phyloP scores from a whole-genome alignment of 257 asterid genomes.

The Solanum chmielewskii region DNA sequence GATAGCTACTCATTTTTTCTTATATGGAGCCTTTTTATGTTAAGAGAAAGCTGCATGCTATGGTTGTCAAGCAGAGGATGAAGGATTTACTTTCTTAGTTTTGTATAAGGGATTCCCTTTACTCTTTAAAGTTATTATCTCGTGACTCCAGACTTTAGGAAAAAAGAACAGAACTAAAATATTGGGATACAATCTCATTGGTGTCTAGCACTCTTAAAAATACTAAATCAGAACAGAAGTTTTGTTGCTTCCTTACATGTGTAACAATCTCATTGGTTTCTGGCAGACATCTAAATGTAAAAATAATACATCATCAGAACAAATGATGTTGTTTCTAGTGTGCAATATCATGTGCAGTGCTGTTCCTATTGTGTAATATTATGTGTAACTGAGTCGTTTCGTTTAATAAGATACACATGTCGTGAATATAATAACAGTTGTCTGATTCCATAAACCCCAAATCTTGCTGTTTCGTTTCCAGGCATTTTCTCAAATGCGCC shows the following conservation, averaged over 20 bases:
- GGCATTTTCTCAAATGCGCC: conserved; percentile 99
- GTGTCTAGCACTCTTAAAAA: not conserved
- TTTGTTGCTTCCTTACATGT: not conserved
- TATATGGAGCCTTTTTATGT: not conserved
- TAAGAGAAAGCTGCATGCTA: not conserved
- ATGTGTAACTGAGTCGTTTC: not conserved
- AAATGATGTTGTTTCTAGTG: not conserved
- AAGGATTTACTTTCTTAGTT: not conserved
- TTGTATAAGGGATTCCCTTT: not conserved
- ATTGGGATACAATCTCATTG: not conserved
- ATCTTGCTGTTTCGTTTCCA: conserved; percentile 15
- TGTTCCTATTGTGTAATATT: not conserved
- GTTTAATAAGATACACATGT: not conserved
- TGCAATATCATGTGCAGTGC: not conserved
- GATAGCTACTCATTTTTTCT: not conserved
- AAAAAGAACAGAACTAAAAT: not conserved
- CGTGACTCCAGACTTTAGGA: not conserved
- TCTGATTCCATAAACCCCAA: conserved; percentile 1
- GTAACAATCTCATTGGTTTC: not conserved
- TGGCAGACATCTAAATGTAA: not conserved
- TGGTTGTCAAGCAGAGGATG: not conserved
- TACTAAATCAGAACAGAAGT: not conserved
- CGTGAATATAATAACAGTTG: not conserved
- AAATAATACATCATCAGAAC: not conserved
- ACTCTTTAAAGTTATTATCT: not conserved